Conservation (phyloP, 306 rosid species). For the Sophora flavescens region DNA sequence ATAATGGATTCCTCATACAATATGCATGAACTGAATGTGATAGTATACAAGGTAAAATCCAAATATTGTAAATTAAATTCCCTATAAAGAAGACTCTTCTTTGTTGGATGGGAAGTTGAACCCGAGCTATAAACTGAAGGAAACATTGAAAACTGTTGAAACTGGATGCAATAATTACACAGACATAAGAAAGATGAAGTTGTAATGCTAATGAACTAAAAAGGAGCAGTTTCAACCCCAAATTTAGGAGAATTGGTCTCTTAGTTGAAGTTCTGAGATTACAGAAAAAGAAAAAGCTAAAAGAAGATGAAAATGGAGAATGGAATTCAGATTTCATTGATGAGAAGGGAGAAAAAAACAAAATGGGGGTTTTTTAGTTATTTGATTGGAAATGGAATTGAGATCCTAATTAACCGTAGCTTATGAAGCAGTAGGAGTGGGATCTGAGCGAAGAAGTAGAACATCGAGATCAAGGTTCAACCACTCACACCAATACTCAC, state of each 20-base stretch:
- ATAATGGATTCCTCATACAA: background rate
- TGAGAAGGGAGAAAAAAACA: background rate
- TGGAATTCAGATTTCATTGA: background rate
- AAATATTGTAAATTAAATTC: slow-evolving; percentile 45
- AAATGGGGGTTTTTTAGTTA: background rate
- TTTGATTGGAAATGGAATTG: slow-evolving; percentile 6
- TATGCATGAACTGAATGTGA: background rate
- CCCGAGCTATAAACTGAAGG: slow-evolving; percentile 48
- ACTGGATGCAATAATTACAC: slow-evolving; percentile 33
- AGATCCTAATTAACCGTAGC: slow-evolving; percentile 59
- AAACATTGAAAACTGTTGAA: slow-evolving; percentile 33
- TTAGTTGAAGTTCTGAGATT: no score
- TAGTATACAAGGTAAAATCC: slow-evolving; percentile 16
- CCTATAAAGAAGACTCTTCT: slow-evolving; percentile 31
- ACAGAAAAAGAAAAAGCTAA: background rate
- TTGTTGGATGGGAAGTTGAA: slow-evolving; percentile 33
- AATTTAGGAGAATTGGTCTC: no score
- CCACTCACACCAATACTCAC: slow-evolving; percentile 2
- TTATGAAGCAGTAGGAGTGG: slow-evolving; percentile 44
- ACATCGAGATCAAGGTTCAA: slow-evolving; percentile 51
- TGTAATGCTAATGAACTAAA: no score
- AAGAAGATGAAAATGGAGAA: background rate
- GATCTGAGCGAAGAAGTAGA: slow-evolving; percentile 56
- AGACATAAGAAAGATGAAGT: background rate
- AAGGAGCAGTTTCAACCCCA: no score